Base-by-base conservation (phyloP, 2,329 filamentous ascomycete genomes). In the Nemania abortiva region DNA sequence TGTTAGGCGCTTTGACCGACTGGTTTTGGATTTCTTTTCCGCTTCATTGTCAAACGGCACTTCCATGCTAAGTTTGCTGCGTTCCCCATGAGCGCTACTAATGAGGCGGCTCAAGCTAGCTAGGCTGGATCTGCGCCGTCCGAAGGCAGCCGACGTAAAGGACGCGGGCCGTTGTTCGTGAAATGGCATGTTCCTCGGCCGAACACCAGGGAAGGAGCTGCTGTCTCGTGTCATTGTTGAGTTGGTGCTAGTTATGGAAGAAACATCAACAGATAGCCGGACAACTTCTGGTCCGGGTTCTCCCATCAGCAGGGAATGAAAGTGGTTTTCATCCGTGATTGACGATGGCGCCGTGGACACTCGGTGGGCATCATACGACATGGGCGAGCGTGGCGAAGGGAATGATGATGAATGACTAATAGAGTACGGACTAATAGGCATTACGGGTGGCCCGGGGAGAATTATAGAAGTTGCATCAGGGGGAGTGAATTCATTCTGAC, bases 291-390 rank as follows among this genome's bases (percentile, higher is more conserved):
- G 92, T 0, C 90, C 91, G 22, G 91, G 91, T 72, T 94, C 92
- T 62, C 91, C 91, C 79, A 93, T 87, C 6, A 92, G 84, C 37
- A 92, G 82, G 2, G 91, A 93, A 66, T 90, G 89, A 77, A 92
- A 91, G 45, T 85, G 88, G 66, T 89, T 90, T 72, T 91, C 91
- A 70, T 94, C 92, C 0, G 88, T 87, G 52, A 91, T 84, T 0
- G 92, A 94, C 1, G 92, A 95, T 6, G 91, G 89, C 2, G 92
- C 90, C 1, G 92, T 94, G 6, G 91, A 92, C 31, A 94, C 87
- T 22, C 91, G 87, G 62, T 92, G 90, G 0, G 88, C 88, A 71
- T 95, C 92, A 64, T 92, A 90, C 3, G 89, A 90, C 79, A 92
- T 83, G 66, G 90, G 84, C 68, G 91, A 87, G 62, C 91, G 88